phyloP scores from a whole-genome alignment of 768 basidiomycete species.

The Tremella yokohamensis region DNA sequence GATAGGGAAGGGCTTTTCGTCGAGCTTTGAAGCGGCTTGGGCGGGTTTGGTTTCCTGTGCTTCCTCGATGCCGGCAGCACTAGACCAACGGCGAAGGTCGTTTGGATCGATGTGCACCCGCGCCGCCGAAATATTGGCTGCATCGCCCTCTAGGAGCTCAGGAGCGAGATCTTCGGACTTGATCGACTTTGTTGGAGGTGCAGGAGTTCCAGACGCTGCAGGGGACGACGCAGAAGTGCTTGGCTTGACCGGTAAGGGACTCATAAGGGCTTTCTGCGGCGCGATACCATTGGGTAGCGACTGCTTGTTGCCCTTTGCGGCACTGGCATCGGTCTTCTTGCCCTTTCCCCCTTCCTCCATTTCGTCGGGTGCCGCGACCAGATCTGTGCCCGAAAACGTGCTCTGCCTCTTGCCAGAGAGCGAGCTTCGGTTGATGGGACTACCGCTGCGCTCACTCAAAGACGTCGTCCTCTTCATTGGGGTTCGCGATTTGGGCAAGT shows the following conservation, averaged over 20 bases:
- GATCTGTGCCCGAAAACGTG: background rate
- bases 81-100: conserved; percentile 33
- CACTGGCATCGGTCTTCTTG: background rate
- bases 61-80: conserved; percentile 24
- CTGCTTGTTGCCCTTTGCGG: background rate
- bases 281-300: no score
- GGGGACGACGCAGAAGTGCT: background rate
- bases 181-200: background rate
- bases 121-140: conserved; percentile 26
- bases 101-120: conserved; percentile 23
- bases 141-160: conserved; percentile 21
- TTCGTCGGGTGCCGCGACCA: background rate
- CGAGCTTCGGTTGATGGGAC: no score
- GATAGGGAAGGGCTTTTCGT: conserved; percentile 16
- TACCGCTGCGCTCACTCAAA: background rate
- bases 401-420: background rate
- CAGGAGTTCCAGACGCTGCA: background rate
- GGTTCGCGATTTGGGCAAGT: background rate
- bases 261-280: no score
- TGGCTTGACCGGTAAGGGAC: no score
- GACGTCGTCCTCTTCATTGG: conserved; percentile 1
- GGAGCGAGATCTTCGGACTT: background rate
- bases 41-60: background rate
- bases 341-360: background rate
- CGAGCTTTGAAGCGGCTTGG: background rate